Conservation (phyloP, 345 rosid species). For the Populus simonii region DNA sequence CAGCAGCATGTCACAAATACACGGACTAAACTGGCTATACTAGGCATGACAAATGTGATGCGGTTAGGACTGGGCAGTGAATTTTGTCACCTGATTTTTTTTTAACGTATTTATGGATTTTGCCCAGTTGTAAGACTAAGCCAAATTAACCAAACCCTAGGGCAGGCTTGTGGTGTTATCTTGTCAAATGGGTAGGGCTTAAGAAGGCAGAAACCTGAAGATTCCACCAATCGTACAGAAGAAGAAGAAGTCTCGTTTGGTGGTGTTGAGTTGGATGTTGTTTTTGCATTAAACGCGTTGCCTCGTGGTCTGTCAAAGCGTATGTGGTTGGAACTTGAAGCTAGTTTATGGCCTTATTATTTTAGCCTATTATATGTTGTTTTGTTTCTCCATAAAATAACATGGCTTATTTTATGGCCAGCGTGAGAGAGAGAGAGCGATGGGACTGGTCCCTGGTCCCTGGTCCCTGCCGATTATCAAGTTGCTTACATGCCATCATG, state of each 20-base stretch:
- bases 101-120: no score
- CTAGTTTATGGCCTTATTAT: conserved; percentile 2
- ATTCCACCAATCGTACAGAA: not conserved
- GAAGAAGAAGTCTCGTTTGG: not conserved
- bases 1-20: no score
- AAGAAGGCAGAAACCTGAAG: not conserved
- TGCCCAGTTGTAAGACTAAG: not conserved
- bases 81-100: no score
- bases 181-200: no score
- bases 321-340: conserved; percentile 35
- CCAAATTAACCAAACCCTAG: not conserved
- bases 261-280: not conserved
- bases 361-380: not conserved
- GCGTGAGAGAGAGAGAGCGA: not conserved
- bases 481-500: no score
- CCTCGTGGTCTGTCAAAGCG: not conserved
- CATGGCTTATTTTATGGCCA: not conserved
- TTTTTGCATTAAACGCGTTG: conserved; percentile 8
- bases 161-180: not conserved
- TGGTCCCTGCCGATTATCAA: not conserved
- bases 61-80: no score
- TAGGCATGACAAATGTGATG: no score
- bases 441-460: not conserved
- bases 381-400: not conserved
- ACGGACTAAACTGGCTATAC: no score